A percentile compares a stretch with the other conserved stretches of the same genome.
These are phyloP conservation scores for Austroboletus novae-zelandiae DNA, from an alignment of 1,284 basidiomycete genomes.

Conservation along the genomic window DNA sequence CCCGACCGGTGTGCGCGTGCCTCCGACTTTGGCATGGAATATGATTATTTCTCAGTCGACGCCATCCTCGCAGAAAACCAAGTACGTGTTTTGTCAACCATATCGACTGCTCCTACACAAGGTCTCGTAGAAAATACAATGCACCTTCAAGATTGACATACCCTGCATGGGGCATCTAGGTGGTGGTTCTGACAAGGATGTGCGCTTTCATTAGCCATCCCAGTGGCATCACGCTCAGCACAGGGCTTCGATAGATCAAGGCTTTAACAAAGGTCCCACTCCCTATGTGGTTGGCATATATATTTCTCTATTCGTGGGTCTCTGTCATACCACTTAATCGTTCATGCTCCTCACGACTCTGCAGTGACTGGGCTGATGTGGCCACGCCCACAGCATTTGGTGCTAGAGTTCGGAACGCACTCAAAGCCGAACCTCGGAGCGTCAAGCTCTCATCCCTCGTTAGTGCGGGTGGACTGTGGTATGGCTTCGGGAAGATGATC, in stretches of 20 bases:
- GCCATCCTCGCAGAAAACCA: slow-evolving; percentile 89
- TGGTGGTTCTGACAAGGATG: slow-evolving; percentile 79
- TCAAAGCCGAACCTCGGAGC: slow-evolving; percentile 80
- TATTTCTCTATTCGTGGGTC: slow-evolving; percentile 75
- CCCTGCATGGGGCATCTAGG: slow-evolving; percentile 84
- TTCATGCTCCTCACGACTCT: slow-evolving; percentile 5
- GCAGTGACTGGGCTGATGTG: slow-evolving; percentile 80
- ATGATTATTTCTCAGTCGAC: slow-evolving; percentile 86
- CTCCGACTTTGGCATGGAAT: slow-evolving; percentile 54
- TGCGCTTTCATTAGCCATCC: slow-evolving; percentile 36
- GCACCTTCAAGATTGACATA: slow-evolving; percentile 85
- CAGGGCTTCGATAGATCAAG: slow-evolving; percentile 49
- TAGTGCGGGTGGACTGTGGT: slow-evolving; percentile 87
- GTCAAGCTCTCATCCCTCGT: slow-evolving; percentile 79
- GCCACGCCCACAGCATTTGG: slow-evolving; percentile 77
- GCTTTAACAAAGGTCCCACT: slow-evolving; percentile 71
- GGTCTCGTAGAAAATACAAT: slow-evolving; percentile 76
- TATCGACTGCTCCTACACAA: background rate
- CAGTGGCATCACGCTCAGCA: slow-evolving; percentile 7
- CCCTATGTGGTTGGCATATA: slow-evolving; percentile 85
- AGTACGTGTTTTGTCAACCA: slow-evolving; percentile 38
- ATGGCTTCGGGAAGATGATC: slow-evolving; percentile 81
- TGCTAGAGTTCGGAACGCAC: slow-evolving; percentile 73
- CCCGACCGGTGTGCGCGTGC: background rate
- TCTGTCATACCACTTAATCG: slow-evolving; percentile 10